phyloP scores from a whole-genome alignment of 2,329 filamentous ascomycete species.

The Drechmeria coniospora region DNA sequence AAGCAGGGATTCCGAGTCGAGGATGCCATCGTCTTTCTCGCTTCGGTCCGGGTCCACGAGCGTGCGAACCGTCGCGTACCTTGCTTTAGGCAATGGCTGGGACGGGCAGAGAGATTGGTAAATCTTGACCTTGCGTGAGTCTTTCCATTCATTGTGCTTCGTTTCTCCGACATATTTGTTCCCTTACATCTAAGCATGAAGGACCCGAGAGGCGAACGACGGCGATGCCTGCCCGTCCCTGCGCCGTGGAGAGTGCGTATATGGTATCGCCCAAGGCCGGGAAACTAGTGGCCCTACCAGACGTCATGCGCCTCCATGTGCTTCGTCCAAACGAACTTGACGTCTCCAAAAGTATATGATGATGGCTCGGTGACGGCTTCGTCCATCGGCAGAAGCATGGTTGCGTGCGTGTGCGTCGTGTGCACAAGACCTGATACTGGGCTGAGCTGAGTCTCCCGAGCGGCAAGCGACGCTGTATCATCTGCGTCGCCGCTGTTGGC shows the following conservation, averaged over 20 bases:
- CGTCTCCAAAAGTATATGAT: too few relatives aligned
- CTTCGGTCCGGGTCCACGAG: constrained; percentile 39
- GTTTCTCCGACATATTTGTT: constrained; percentile 9
- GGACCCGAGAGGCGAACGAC: constrained; percentile 78
- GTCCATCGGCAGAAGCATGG: too few relatives aligned
- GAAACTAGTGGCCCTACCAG: background rate
- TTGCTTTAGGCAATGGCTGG: constrained; percentile 27
- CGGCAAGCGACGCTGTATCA: too few relatives aligned
- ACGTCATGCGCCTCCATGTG: background rate
- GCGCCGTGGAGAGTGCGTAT: constrained; percentile 78
- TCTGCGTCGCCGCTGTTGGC: too few relatives aligned
- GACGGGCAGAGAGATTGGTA: constrained; percentile 35
- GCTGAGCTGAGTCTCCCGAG: too few relatives aligned
- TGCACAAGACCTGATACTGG: too few relatives aligned
- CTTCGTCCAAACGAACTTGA: background rate
- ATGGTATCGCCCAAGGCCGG: constrained; percentile 46
- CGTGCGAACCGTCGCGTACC: constrained; percentile 56
- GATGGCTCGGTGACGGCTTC: too few relatives aligned
- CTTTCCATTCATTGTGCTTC: background rate
- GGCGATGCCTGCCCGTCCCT: constrained; percentile 78
- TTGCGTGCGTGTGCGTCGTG: too few relatives aligned
- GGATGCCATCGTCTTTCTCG: constrained; percentile 31
- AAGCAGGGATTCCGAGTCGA: constrained; percentile 66
- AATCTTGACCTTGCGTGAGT: constrained; percentile 20
- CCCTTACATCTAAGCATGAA: constrained; percentile 48